Evolutionary conservation across 2,329 filamentous ascomycete species (phyloP).

Genomic region (Penicillium sp.): DNA sequence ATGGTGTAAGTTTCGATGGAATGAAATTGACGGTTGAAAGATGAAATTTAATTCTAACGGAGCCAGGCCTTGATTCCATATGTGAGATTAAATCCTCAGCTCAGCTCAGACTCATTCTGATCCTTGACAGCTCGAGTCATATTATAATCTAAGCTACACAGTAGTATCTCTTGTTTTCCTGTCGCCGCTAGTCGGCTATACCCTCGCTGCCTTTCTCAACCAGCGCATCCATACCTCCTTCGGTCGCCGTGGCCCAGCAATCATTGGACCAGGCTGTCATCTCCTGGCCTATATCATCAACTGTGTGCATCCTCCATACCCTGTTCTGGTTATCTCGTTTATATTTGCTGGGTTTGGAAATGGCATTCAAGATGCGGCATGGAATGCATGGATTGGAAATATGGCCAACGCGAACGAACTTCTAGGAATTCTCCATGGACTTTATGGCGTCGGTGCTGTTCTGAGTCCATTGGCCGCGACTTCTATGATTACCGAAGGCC

Average conservation of each 20-base stretch:
- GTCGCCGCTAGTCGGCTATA: conserved; percentile 50
- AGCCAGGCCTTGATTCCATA: conserved; percentile 52
- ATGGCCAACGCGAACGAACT: conserved; percentile 74
- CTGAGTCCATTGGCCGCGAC: conserved; percentile 70
- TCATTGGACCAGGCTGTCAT: conserved; percentile 58
- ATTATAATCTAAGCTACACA: conserved; percentile 49
- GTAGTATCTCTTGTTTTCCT: conserved; percentile 53
- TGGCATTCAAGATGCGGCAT: conserved; percentile 52
- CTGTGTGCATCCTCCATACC: conserved; percentile 43
- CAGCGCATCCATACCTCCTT: conserved; percentile 42
- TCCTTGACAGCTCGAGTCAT: conserved; percentile 42
- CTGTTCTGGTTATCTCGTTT: conserved; percentile 42
- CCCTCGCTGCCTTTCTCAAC: conserved; percentile 47
- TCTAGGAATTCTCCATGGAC: conserved; percentile 69
- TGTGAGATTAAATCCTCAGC: conserved; percentile 35
- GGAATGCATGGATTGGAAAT: conserved; percentile 66
- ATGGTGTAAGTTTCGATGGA: conserved; percentile 49
- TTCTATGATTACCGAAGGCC: conserved; percentile 64
- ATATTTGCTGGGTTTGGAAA: conserved; percentile 45
- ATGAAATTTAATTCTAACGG: background rate
- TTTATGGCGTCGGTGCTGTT: conserved; percentile 72
- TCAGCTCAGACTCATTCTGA: background rate
- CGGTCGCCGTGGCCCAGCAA: conserved; percentile 70
- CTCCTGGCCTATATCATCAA: conserved; percentile 40
- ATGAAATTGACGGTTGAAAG: background rate